Conservation (phyloP, 441 rosid genomes). For the Jatropha podagrica region DNA sequence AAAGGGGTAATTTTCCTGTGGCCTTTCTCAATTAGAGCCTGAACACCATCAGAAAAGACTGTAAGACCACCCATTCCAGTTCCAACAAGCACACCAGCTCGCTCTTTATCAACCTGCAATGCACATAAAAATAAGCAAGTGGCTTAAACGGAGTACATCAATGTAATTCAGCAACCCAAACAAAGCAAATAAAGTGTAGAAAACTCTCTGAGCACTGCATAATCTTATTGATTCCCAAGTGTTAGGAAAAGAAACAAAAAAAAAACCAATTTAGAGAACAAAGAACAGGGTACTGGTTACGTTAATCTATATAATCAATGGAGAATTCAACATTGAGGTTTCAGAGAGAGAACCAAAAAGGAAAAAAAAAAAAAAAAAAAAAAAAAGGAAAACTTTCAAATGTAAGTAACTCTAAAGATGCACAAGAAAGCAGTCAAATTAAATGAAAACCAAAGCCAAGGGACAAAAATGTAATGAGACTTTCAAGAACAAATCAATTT, state of each 20-base stretch:
- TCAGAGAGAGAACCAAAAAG: not conserved
- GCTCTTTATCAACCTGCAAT: constrained; percentile 70
- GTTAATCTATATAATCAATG: not conserved
- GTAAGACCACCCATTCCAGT: constrained; percentile 98
- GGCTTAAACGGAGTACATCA: not conserved
- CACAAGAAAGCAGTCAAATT: not conserved
- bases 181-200: not conserved
- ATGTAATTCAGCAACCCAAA: not conserved
- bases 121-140: not conserved
- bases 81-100: constrained; percentile 92
- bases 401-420: not conserved
- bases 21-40: constrained; percentile 79
- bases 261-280: not conserved
- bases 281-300: too few species aligned
- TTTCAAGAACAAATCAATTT: constrained; percentile 5
- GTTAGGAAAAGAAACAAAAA: not conserved
- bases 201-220: not conserved
- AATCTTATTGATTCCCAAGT: not conserved
- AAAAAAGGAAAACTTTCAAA: not conserved
- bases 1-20: constrained; percentile 86
- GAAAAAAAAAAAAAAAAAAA: not conserved
- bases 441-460: not conserved
- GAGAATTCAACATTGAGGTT: not conserved
- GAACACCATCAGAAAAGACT: constrained; percentile 85
- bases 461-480: constrained; percentile 2